phyloP scores from a whole-genome alignment of 1,139 yeast species.

The Yamadazyma dushanensis region DNA sequence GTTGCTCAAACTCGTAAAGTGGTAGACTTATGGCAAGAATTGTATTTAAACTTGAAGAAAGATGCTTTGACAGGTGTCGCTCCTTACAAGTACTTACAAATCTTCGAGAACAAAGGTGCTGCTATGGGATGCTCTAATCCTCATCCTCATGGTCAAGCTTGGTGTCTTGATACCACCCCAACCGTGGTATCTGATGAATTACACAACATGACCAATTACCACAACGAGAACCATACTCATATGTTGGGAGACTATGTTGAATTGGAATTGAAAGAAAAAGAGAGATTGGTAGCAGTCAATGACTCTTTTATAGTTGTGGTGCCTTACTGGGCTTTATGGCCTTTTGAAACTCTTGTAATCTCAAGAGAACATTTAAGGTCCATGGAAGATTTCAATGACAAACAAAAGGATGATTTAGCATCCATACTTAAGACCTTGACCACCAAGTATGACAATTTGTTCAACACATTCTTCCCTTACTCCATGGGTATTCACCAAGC shows the following conservation, averaged over 20 bases:
- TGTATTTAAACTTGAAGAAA: conserved; percentile 42
- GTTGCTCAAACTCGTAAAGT: conserved; percentile 44
- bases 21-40: conserved; percentile 58
- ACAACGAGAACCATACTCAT: conserved; percentile 44
- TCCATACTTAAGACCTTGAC: conserved; percentile 54
- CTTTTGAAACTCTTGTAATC: conserved; percentile 68
- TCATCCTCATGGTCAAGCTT: conserved; percentile 80
- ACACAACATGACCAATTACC: conserved; percentile 50
- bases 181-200: conserved; percentile 68
- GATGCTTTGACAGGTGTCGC: conserved; percentile 41
- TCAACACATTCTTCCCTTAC: conserved; percentile 71
- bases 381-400: conserved; percentile 47
- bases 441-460: conserved; percentile 68
- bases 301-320: conserved; percentile 70
- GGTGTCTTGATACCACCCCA: conserved; percentile 71
- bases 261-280: conserved; percentile 51
- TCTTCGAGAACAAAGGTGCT: conserved; percentile 75
- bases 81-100: conserved; percentile 63
- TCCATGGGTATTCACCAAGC: conserved; percentile 84
- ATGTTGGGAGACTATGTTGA: conserved; percentile 66
- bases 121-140: conserved; percentile 86
- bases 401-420: conserved; percentile 60
- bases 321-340: conserved; percentile 87
- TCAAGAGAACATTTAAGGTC: conserved; percentile 56
- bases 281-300: conserved; percentile 58